phyloP scores from a whole-genome alignment of 2,329 filamentous ascomycete species.

The Cyphellophora attinorum region DNA sequence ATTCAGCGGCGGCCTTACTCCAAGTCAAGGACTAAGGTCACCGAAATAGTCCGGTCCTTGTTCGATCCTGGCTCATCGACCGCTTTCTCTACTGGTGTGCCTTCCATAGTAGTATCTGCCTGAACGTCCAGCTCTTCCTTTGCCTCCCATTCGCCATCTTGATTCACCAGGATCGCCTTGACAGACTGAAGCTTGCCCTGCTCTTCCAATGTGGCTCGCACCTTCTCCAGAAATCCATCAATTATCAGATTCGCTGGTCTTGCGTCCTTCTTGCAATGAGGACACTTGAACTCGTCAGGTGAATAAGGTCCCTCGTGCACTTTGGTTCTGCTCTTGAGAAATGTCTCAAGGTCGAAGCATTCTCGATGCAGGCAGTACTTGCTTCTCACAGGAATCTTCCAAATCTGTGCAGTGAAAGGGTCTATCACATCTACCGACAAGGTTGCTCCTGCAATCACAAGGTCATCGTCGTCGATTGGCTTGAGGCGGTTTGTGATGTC shows the following conservation, averaged over 20 bases:
- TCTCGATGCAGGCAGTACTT: conserved; percentile 64
- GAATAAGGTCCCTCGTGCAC: conserved; percentile 32
- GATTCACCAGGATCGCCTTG: conserved; percentile 53
- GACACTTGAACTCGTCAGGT: conserved; percentile 77
- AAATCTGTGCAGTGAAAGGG: conserved; percentile 57
- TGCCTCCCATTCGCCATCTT: conserved; percentile 55
- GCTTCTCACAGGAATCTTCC: conserved; percentile 63
- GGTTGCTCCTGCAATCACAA: conserved; percentile 48
- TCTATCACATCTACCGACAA: conserved; percentile 57
- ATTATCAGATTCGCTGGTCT: conserved; percentile 61
- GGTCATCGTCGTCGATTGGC: conserved; percentile 49
- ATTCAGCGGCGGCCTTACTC: too few relatives aligned
- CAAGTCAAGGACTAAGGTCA: too few relatives aligned
- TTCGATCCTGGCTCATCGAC: too few relatives aligned
- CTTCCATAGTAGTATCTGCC: too few relatives aligned
- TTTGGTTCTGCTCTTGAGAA: conserved; percentile 54
- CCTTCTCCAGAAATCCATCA: conserved; percentile 62
- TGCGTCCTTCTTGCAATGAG: conserved; percentile 69
- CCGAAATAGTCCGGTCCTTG: too few relatives aligned
- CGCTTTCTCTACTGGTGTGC: too few relatives aligned
- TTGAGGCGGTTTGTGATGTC: conserved; percentile 31
- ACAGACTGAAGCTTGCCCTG: conserved; percentile 37
- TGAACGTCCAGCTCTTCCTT: too few relatives aligned
- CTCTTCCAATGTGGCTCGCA: conserved; percentile 47
- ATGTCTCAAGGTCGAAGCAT: conserved; percentile 83